Conservation (phyloP, 2,329 filamentous ascomycete genomes). For the Ophiostoma ips region DNA sequence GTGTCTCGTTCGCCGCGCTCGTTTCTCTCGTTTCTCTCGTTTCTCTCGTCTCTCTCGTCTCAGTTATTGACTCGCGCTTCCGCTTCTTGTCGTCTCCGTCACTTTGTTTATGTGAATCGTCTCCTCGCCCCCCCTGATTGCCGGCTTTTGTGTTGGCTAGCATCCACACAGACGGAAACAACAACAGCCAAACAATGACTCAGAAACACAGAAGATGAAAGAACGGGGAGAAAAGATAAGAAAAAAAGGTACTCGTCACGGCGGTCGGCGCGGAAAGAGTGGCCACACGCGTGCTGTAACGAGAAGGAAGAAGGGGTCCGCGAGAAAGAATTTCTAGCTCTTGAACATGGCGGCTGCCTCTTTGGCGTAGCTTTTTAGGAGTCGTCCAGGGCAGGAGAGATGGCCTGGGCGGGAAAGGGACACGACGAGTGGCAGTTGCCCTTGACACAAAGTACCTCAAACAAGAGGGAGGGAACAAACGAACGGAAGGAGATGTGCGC, state of each 20-base stretch:
- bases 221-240: not conserved
- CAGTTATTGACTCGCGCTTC: slow-evolving; percentile 4
- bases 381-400: not conserved
- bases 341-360: slow-evolving; percentile 17
- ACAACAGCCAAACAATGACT: not conserved
- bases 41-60: not conserved
- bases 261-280: slow-evolving; percentile 8
- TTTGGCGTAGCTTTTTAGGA: slow-evolving; percentile 4
- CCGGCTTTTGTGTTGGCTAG: not conserved
- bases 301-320: slow-evolving; percentile 10
- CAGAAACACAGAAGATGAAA: not conserved
- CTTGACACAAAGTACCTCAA: not conserved
- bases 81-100: slow-evolving; percentile 9
- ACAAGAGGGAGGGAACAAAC: not conserved
- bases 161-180: slow-evolving; percentile 6
- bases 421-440: not conserved
- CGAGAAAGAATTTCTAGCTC: slow-evolving; percentile 16
- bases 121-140: slow-evolving; percentile 6
- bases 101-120: slow-evolving; percentile 2
- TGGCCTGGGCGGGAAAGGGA: not conserved
- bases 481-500: no score
- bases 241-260: slow-evolving; percentile 3
- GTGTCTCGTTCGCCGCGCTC: not conserved
- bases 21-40: no score
- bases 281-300: not conserved